A percentile compares a stretch with the other conserved stretches of the same genome.
Evolutionary conservation across 495 filamentous ascomycete species (phyloP).

Genomic region (Xylaria longipes): DNA sequence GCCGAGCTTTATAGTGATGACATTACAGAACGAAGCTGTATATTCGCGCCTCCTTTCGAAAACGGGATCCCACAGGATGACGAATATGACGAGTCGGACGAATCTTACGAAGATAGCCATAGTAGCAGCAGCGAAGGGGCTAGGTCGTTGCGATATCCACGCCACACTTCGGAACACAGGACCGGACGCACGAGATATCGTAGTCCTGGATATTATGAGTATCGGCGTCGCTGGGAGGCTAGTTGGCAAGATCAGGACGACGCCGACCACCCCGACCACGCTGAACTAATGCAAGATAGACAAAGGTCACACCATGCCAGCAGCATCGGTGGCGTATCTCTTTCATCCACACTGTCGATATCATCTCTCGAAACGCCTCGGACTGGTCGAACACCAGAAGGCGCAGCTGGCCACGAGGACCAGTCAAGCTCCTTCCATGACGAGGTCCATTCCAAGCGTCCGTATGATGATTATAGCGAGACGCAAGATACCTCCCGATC

Average conservation of each 20-base stretch:
- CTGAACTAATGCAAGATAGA: neutral
- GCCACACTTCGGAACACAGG: neutral
- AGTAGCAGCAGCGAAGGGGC: neutral
- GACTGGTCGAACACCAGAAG: neutral
- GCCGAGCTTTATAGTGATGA: neutral
- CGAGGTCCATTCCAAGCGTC: neutral
- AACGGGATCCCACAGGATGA: too few relatives aligned
- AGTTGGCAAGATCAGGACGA: neutral
- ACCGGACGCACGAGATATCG: neutral
- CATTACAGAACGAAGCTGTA: neutral
- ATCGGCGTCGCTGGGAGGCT: neutral
- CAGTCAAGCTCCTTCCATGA: neutral
- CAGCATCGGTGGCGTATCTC: neutral
- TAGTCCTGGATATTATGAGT: neutral
- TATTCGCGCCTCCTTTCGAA: neutral
- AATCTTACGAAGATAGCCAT: neutral
- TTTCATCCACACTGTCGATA: neutral
- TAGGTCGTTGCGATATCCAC: neutral
- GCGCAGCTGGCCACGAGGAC: neutral
- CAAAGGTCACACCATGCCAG: neutral
- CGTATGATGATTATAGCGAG: neutral
- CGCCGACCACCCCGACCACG: neutral
- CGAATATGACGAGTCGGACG: neutral
- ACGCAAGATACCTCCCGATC: neutral
- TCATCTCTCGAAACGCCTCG: conserved; percentile 3